phyloP scores from a whole-genome alignment of 371 early-diverging fungal genomes.

The Mortierella sp. region DNA sequence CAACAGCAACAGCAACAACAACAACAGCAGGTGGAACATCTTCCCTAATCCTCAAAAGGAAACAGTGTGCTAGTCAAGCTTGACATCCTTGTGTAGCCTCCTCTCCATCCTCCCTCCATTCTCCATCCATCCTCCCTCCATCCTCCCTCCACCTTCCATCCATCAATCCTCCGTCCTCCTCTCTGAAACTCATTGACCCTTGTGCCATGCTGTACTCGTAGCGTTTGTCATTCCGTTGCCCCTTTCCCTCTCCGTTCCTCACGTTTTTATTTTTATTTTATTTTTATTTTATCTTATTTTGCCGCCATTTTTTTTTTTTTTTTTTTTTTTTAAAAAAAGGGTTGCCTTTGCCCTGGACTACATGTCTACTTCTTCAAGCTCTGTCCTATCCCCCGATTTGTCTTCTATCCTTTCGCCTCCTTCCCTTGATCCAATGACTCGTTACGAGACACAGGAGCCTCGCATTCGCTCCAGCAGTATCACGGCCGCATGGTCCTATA shows the following conservation, averaged over 20 bases:
- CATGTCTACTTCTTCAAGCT: not conserved
- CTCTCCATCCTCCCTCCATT: no score
- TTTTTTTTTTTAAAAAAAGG: conserved; percentile 20
- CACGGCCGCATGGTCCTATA: conserved; percentile 47
- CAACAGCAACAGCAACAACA: no score
- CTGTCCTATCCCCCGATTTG: not conserved
- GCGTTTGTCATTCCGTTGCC: conserved; percentile 5
- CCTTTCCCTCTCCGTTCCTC: not conserved
- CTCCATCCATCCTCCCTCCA: no score
- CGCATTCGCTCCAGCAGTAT: conserved; percentile 50
- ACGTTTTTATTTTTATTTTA: not conserved
- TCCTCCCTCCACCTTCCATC: not conserved
- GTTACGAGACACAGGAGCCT: conserved; percentile 39
- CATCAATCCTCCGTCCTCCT: not conserved
- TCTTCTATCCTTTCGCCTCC: conserved; percentile 4
- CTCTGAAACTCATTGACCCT: not conserved
- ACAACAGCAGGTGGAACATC: no score
- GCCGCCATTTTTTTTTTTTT: conserved; percentile 29
- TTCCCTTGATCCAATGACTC: conserved; percentile 27
- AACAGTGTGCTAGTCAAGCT: no score
- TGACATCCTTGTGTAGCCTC: no score
- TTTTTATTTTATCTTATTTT: conserved; percentile 22
- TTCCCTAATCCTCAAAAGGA: no score
- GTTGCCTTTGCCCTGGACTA: not conserved
- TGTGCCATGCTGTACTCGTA: conserved; percentile 11